phyloP scores from a whole-genome alignment of 2,329 filamentous ascomycete genomes.

The Chrysosphaeria jannelii region DNA sequence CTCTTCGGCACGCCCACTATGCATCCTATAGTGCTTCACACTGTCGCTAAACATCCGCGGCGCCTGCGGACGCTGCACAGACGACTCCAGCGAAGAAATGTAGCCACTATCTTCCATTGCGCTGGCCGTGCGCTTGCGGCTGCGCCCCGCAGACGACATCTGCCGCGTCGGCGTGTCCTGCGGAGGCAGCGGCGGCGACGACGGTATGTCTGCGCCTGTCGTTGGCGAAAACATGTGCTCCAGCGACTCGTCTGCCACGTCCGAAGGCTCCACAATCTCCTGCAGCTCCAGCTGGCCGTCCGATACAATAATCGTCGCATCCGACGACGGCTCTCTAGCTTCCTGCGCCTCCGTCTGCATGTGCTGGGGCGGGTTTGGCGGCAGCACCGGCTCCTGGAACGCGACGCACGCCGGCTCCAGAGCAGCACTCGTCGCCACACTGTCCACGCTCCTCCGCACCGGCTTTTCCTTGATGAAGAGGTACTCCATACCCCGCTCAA shows the following conservation, averaged over 20 bases:
- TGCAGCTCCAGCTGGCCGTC: conserved; percentile 11
- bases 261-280: neutral
- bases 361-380: conserved; percentile 6
- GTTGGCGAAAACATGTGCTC: conserved; percentile 27
- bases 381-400: conserved; percentile 20
- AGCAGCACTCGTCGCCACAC: conserved; percentile 21
- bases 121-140: conserved; percentile 46
- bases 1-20: conserved; percentile 75
- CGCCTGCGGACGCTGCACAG: conserved; percentile 44
- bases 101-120: conserved; percentile 85
- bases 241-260: conserved; percentile 5
- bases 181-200: conserved; percentile 74
- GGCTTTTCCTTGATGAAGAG: conserved; percentile 77
- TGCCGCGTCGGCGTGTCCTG: conserved; percentile 25
- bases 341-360: too few species aligned
- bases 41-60: conserved; percentile 38
- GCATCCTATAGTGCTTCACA: conserved; percentile 41
- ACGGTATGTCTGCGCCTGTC: conserved; percentile 41
- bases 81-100: conserved; percentile 86
- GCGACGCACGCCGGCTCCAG: conserved; percentile 22
- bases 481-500: conserved; percentile 65
- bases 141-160: conserved; percentile 23
- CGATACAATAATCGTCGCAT: conserved; percentile 46
- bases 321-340: conserved; percentile 43
- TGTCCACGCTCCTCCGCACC: conserved; percentile 25